Evolutionary conservation across 495 filamentous ascomycete species (phyloP).

Genomic region (Neurospora sp.): DNA sequence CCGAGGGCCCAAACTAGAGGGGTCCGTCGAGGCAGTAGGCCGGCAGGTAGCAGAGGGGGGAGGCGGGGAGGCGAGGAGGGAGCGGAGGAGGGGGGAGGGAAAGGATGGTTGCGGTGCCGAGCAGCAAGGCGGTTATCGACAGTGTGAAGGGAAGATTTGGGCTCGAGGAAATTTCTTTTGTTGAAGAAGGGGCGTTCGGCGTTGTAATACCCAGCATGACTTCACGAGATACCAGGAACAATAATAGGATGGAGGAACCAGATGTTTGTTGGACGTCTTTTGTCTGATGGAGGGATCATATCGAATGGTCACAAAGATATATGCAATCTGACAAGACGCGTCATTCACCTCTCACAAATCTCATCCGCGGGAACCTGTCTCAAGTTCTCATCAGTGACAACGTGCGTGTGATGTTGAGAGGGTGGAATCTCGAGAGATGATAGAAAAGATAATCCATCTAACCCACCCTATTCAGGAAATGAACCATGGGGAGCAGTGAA

Average conservation of each 20-base stretch:
- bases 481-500: background rate
- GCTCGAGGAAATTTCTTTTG: background rate
- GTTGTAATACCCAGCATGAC: background rate
- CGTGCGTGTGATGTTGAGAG: background rate
- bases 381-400: background rate
- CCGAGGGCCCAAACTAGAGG: background rate
- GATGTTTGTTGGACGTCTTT: background rate
- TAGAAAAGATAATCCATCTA: background rate
- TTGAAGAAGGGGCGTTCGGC: background rate
- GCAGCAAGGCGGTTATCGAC: background rate
- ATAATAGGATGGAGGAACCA: background rate
- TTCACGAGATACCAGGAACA: background rate
- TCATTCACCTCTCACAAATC: background rate
- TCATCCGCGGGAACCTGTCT: fast-evolving
- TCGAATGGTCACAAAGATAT: background rate
- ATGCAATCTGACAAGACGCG: background rate
- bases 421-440: background rate
- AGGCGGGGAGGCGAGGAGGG: background rate
- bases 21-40: background rate
- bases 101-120: background rate
- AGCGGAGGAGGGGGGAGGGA: background rate
- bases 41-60: background rate
- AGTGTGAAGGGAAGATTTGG: background rate
- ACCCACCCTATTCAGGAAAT: background rate
- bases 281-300: background rate